Evolutionary conservation across 495 filamentous ascomycete species (phyloP).

Genomic region (Trichoderma virens): DNA sequence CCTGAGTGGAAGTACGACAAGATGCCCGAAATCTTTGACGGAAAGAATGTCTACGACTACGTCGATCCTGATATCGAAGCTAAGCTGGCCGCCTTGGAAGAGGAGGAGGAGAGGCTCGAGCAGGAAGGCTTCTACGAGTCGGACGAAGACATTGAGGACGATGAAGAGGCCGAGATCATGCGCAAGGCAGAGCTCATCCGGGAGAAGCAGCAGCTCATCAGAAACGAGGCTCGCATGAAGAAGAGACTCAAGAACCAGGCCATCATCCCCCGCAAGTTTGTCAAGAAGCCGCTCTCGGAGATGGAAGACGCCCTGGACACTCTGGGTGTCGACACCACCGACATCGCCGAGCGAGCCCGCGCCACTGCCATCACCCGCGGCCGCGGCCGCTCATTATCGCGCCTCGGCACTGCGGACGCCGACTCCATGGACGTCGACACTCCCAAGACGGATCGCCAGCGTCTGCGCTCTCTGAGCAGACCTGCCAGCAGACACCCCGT

Average conservation of each 20-base stretch:
- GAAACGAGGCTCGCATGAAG: conserved; percentile 84
- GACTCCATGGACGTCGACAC: conserved; percentile 87
- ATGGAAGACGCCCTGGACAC: conserved; percentile 78
- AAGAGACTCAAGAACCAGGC: conserved; percentile 96
- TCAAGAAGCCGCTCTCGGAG: conserved; percentile 68
- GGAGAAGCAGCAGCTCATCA: conserved; percentile 79
- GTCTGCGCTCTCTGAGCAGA: conserved; percentile 68
- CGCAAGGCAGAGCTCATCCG: conserved; percentile 92
- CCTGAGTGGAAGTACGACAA: conserved; percentile 93
- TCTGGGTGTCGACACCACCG: conserved; percentile 73
- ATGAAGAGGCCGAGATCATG: conserved; percentile 74
- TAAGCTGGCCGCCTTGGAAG: conserved; percentile 83
- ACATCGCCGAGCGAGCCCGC: conserved; percentile 64
- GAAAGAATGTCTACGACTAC: conserved; percentile 94
- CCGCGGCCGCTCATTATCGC: conserved; percentile 55
- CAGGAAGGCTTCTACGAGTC: conserved; percentile 75
- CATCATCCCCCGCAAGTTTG: conserved; percentile 69
- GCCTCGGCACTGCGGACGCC: conserved; percentile 45
- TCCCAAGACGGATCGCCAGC: conserved; percentile 34
- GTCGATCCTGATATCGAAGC: conserved; percentile 93
- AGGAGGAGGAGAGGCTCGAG: conserved; percentile 87
- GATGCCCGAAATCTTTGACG: conserved; percentile 85
- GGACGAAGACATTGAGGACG: conserved; percentile 65
- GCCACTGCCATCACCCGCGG: conserved; percentile 39
- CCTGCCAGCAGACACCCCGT: conserved; percentile 62